Percentiles rank a stretch among this genome's conserved stretches.
phyloP scores from a whole-genome alignment of 768 basidiomycete species.

The Myochromella boudieri region DNA sequence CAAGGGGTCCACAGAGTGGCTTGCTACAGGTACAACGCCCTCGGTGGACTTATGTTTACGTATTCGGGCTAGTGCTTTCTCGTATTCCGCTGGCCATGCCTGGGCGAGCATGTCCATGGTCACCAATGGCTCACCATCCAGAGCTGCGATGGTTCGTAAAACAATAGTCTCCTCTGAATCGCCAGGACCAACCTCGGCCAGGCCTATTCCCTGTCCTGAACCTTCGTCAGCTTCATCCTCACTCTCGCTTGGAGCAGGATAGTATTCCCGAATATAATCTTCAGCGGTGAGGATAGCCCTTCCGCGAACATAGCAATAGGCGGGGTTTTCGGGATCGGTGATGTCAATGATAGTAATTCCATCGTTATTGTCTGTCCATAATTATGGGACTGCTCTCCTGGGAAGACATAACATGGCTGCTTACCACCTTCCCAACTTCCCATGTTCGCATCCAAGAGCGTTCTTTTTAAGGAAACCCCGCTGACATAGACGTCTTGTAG shows the following conservation, averaged over 20 bases:
- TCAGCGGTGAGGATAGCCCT: conserved; percentile 16
- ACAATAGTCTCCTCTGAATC: conserved; percentile 16
- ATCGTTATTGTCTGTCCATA: conserved; percentile 27
- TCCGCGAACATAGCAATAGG: conserved; percentile 28
- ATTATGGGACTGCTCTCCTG: background rate
- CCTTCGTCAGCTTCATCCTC: too few relatives aligned
- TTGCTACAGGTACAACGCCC: background rate
- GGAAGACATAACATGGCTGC: too few relatives aligned
- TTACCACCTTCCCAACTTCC: conserved; percentile 26
- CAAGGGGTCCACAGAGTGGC: background rate
- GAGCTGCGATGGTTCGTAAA: conserved; percentile 9
- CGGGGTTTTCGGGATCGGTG: conserved; percentile 22
- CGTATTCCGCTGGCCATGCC: conserved; percentile 25
- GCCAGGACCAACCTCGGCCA: background rate
- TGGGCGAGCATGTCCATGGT: conserved; percentile 20
- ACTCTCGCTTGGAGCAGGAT: conserved; percentile 9
- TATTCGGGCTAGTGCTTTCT: background rate
- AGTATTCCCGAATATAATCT: conserved; percentile 19
- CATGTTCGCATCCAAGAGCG: conserved; percentile 21
- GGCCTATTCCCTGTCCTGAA: too few relatives aligned
- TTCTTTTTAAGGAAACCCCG: conserved; percentile 15
- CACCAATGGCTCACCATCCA: conserved; percentile 18
- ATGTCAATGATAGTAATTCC: too few relatives aligned
- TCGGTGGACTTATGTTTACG: too few relatives aligned
- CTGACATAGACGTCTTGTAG: conserved; percentile 10